Conservation (phyloP, 352 stramenopile species). For the Peronosclerospora sorghi region DNA sequence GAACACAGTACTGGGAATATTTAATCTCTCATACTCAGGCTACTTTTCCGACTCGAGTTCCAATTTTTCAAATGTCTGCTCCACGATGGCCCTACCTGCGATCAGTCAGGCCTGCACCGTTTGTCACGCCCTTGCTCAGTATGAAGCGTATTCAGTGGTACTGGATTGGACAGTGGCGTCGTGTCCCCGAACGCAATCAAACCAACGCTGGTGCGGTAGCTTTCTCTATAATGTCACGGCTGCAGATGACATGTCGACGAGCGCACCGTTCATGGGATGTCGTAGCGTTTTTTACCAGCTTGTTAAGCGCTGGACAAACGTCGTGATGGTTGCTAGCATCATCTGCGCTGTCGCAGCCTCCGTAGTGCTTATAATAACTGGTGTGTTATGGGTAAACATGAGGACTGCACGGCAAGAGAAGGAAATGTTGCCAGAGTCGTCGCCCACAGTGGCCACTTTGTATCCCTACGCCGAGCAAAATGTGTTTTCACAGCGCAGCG, state of each 20-base stretch:
- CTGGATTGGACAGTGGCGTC: slow-evolving; percentile 49
- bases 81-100: slow-evolving; percentile 24
- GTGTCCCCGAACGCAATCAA: slow-evolving; percentile 38
- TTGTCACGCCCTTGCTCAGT: slow-evolving; percentile 40
- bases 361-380: slow-evolving; percentile 44
- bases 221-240: slow-evolving; percentile 46
- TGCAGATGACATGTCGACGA: slow-evolving; percentile 27
- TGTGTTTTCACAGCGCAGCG: slow-evolving; percentile 12
- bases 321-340: slow-evolving; percentile 42
- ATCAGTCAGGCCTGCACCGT: slow-evolving; percentile 49
- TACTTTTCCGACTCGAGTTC: slow-evolving; percentile 28
- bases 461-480: slow-evolving; percentile 24
- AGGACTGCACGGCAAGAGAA: slow-evolving; percentile 15
- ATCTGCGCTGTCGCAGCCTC: slow-evolving; percentile 39
- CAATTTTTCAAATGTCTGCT: slow-evolving; percentile 46
- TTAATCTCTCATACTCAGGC: slow-evolving; percentile 34
- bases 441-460: slow-evolving; percentile 3
- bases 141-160: slow-evolving; percentile 51
- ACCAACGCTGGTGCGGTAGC: slow-evolving; percentile 58
- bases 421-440: not conserved
- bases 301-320: slow-evolving; percentile 56
- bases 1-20: slow-evolving; percentile 38
- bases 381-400: slow-evolving; percentile 37
- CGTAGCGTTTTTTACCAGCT: slow-evolving; percentile 48
- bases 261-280: slow-evolving; percentile 57